Conservation (phyloP, 176 grass and related monocot genomes). For the Avena sativa region DNA sequence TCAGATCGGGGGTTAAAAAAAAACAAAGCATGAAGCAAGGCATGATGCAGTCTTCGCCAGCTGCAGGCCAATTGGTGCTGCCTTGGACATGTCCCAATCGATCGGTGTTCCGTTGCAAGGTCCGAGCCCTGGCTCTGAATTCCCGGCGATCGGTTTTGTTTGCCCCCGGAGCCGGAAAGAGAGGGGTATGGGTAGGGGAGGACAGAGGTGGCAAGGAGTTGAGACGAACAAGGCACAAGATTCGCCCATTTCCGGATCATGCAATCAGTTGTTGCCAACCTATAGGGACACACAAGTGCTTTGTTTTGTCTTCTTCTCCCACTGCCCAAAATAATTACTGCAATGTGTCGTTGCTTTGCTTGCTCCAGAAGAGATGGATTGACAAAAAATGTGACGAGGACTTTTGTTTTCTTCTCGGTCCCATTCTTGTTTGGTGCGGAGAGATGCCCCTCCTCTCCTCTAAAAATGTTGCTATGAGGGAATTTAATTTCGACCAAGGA, state of each 20-base stretch:
- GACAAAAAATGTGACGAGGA: not conserved
- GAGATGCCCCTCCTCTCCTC: not conserved
- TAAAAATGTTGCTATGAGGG: not conserved
- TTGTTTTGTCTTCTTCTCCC: not conserved
- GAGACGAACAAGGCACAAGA: conserved; percentile 29
- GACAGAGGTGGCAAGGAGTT: too few species aligned
- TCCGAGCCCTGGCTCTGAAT: not conserved
- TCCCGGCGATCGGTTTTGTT: conserved; percentile 17
- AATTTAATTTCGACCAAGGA: not conserved
- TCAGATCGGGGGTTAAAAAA: too few species aligned
- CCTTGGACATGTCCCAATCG: conserved; percentile 12
- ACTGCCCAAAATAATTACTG: not conserved
- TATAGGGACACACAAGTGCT: not conserved
- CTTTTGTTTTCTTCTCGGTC: not conserved
- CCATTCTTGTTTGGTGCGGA: not conserved
- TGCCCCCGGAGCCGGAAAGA: conserved; percentile 1
- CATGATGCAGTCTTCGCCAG: not conserved
- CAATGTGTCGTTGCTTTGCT: not conserved
- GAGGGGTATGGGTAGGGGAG: not conserved
- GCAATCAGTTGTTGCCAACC: not conserved
- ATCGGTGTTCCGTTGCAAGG: conserved; percentile 21
- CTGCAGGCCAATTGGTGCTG: not conserved
- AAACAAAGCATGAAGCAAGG: not conserved
- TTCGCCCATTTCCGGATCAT: conserved; percentile 4
- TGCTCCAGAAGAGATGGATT: not conserved